Base-by-base conservation (phyloP, 768 basidiomycete species). In the Rhizopogon sp. region DNA sequence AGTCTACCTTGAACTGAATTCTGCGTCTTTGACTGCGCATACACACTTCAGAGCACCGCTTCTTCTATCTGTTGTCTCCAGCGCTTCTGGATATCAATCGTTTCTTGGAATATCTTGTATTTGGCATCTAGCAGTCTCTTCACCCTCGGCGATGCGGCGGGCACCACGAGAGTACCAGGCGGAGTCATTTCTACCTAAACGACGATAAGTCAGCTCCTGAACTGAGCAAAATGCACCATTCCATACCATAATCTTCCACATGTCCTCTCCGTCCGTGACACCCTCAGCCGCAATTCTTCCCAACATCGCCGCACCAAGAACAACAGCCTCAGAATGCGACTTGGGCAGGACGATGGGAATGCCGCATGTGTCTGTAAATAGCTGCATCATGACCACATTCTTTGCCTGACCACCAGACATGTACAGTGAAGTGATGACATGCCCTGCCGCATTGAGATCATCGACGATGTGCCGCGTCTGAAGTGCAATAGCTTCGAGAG, bases 401-500 rank as follows among this genome's bases (percentile, higher is more conserved):
- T 88, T 91, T 39, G 91, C 93, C 74, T 98, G 93, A 5, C 92
- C 89, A 37, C 95, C 94, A 50, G 85, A 89, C 82, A 98, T 88
- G 75, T 92, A 96, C 64, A 99, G 87, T 31, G 84, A 81, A 47
- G 79, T 79, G 62, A 99, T 85, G 17, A 75, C 65, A 70, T 98
- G 96, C 0, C 95, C 96, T 22, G 84, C 80, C 17, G 66, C 68
- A 71, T 98, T 96, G 78, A 98, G 87, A 57, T 82, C 80, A 63
- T 94, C 90, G 56, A 98, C 76, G 69, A 99, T 98, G 70, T 97
- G 94, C 13, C 90, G 80, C 29, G 93, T 97, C 70, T 98, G 95
- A 25, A 97, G 82, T 14, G 93, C 90, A 69, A 99, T 94, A 17
- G 93, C 84, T 73, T 97, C 91, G 44, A 98, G 83, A 0, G 94